phyloP scores from a whole-genome alignment of 179 eudicot species.

The Corrigiola litoralis region DNA sequence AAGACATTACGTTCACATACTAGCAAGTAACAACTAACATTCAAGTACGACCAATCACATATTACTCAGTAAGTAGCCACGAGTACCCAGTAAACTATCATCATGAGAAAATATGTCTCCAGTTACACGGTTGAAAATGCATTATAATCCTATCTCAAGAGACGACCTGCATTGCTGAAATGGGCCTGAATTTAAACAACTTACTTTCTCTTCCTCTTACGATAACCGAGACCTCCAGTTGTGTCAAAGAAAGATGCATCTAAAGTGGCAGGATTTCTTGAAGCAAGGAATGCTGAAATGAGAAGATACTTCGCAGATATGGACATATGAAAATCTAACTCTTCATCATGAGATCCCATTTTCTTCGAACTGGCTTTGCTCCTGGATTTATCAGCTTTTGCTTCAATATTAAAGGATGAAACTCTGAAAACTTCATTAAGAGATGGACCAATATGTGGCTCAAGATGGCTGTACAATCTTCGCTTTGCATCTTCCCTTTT shows the following conservation, averaged over 20 bases:
- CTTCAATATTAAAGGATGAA: slow-evolving; percentile 30
- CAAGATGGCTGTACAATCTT: slow-evolving; percentile 57
- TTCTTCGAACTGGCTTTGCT: slow-evolving; percentile 35
- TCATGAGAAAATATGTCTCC: background rate
- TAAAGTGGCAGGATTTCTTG: slow-evolving; percentile 93
- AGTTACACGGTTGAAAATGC: background rate
- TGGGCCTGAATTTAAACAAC: slow-evolving; percentile 2
- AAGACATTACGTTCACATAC: too few relatives aligned
- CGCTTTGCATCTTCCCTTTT: slow-evolving; percentile 61
- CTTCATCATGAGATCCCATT: slow-evolving; percentile 43
- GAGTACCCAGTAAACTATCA: background rate
- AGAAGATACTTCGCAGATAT: slow-evolving; percentile 89
- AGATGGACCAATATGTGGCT: slow-evolving; percentile 53
- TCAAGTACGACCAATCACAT: background rate
- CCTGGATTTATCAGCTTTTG: slow-evolving; percentile 34
- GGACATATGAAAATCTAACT: slow-evolving; percentile 78
- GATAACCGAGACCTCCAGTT: slow-evolving; percentile 68
- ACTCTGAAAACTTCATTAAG: slow-evolving; percentile 57
- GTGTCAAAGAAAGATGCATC: slow-evolving; percentile 94
- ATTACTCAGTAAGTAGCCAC: background rate
- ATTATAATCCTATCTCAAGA: too few relatives aligned
- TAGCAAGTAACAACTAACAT: slow-evolving; percentile 1
- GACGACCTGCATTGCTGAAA: too few relatives aligned
- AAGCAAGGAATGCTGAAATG: slow-evolving; percentile 82
- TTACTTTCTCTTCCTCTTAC: slow-evolving; percentile 68